A percentile compares a stretch with the other conserved stretches of the same genome.
Conservation (phyloP, 1,284 basidiomycete species). For the Ganoderma sinense region DNA sequence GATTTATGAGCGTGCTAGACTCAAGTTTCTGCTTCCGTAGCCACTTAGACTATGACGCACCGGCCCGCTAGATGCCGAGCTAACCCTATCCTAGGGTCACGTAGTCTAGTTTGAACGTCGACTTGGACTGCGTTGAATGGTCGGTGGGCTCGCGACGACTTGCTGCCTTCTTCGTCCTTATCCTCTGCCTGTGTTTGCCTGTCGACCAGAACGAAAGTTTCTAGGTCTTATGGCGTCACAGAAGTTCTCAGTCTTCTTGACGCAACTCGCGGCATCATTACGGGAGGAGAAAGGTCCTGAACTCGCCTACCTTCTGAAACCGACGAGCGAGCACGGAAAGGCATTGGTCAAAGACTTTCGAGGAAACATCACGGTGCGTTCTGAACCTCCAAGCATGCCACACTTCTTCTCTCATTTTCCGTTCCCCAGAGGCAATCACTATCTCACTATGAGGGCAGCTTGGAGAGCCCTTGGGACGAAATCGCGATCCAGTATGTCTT, state of each 20-base stretch:
- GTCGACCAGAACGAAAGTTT: no score
- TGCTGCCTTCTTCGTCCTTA: neutral
- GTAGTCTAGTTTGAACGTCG: neutral
- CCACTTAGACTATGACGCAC: neutral
- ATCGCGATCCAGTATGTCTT: conserved; percentile 82
- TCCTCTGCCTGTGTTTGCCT: neutral
- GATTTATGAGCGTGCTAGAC: neutral
- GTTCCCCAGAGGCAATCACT: conserved; percentile 52
- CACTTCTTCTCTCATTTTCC: neutral
- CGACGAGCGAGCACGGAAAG: conserved; percentile 77
- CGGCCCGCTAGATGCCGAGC: neutral
- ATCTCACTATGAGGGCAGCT: conserved; percentile 65
- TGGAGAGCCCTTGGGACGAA: conserved; percentile 82
- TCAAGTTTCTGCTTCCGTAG: no score
- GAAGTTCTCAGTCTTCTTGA: conserved; percentile 67
- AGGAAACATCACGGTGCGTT: conserved; percentile 64
- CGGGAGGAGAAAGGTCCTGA: conserved; percentile 69
- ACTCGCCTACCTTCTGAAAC: conserved; percentile 75
- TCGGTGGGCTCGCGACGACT: neutral
- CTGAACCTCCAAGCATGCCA: neutral
- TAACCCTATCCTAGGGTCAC: neutral
- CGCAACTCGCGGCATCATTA: conserved; percentile 67
- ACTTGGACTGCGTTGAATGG: no score
- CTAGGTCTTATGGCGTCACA: conserved; percentile 45
- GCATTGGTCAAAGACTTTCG: conserved; percentile 74